Evolutionary conservation across 495 filamentous ascomycete genomes (phyloP).

Genomic region (Penicillium soppii): DNA sequence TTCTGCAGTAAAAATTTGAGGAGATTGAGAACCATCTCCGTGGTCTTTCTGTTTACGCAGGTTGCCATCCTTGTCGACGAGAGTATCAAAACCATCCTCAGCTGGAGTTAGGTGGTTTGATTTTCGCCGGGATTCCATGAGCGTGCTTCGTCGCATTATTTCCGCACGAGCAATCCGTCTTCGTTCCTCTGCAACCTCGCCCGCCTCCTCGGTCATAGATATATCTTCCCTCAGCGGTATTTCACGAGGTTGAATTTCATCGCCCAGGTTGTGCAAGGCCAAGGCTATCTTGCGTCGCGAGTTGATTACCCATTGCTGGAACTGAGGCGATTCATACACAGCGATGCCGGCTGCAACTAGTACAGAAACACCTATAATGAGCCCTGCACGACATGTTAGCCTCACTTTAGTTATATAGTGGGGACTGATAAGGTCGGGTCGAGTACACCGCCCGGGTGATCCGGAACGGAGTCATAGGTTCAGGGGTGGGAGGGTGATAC

Average conservation of each 20-base stretch:
- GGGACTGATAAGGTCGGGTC: constrained; percentile 38
- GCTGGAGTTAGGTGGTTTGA: constrained; percentile 20
- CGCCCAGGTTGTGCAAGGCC: constrained; percentile 73
- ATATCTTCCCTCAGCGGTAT: constrained; percentile 36
- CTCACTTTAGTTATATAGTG: constrained; percentile 3
- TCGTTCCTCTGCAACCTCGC: constrained; percentile 68
- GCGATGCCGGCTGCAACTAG: constrained; percentile 80
- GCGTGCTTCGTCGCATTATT: constrained; percentile 59
- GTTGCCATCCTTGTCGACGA: constrained; percentile 54
- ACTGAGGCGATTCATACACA: constrained; percentile 80
- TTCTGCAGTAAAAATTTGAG: constrained; percentile 21
- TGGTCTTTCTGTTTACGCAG: constrained; percentile 26
- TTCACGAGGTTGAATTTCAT: constrained; percentile 64
- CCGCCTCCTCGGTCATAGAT: constrained; percentile 55
- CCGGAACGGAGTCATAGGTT: constrained; percentile 2
- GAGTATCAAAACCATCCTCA: constrained; percentile 49
- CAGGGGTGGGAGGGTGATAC: constrained; percentile 27
- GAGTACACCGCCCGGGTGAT: constrained; percentile 28
- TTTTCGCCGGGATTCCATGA: constrained; percentile 40
- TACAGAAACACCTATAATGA: constrained; percentile 73
- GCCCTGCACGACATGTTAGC: constrained; percentile 49
- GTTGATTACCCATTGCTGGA: constrained; percentile 72
- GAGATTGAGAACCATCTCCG: constrained; percentile 3
- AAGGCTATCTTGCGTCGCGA: constrained; percentile 76
- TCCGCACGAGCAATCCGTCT: constrained; percentile 70